Evolutionary conservation across 805 yeast species (phyloP), one percentile per base, ranked within the genome.

Genomic region (Clavispora fructus): DNA sequence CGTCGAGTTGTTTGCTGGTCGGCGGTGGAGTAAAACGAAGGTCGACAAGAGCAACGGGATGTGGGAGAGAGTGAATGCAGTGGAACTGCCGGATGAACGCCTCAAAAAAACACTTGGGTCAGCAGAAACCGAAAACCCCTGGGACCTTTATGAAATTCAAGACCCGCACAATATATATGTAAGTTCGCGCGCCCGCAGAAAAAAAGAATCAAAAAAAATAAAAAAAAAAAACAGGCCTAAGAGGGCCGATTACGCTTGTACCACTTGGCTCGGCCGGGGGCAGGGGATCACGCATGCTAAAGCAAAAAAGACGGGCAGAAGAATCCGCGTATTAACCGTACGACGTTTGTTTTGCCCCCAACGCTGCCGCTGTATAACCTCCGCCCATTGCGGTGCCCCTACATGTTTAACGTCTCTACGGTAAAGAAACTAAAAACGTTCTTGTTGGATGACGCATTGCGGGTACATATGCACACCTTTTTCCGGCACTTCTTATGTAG

Each of bases 71-170:
- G 23, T 3, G 23, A 5, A 19, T 31, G 39, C 29, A 31, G 29
- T 9, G 11, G 29, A 13, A 13, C 7, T 13, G 37, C 25, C 37
- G 39, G 39, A 38, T n/a, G 32, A 31, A 40, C 37, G 25, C 45
- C 45, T 17, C 23, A 19, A 39, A 37, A 29, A 28, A 29, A 19
- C 41, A n/a, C 44, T 41, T 42, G 19, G 39, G 44, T 29, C 35
- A 10, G n/a, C 11, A 11, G 13, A 12, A 33, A 33, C 37, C 23
- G 37, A 33, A 33, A 33, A 33, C 37, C 37, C 37, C 37, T 33
- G 37, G 37, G 12, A n/a, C 17, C 16, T 33, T 19, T 17, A 10
- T 17, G 19, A 7, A 17, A 9, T 33, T 17, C 4, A 4, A 33
- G 25, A 17, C 37, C 13, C 37, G 25, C 37, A 33, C 37, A 16